These are phyloP conservation scores for Nicotiana tomentosiformis DNA, from an alignment of 257 asterid genomes.

Conservation along the genomic window DNA sequence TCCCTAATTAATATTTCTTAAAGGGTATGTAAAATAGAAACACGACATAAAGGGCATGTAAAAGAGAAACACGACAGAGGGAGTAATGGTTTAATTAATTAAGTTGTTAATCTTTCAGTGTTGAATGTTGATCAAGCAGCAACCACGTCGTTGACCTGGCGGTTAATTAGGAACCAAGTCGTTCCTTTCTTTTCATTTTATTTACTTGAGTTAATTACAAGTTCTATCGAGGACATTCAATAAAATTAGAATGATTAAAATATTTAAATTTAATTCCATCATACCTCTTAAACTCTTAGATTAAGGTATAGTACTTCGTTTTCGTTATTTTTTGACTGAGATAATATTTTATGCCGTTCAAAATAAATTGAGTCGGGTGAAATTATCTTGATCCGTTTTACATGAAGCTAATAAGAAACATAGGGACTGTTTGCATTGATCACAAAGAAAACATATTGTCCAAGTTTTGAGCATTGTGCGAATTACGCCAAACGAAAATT, in stretches of 20 bases:
- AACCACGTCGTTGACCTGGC: conserved; percentile 16
- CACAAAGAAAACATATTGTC: not conserved
- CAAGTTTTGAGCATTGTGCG: not conserved
- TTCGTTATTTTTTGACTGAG: no score
- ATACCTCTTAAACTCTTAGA: not conserved
- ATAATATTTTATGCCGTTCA: not conserved
- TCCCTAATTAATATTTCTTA: no score
- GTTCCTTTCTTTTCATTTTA: not conserved
- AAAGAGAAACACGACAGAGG: no score
- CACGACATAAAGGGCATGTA: no score
- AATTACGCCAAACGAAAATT: no score
- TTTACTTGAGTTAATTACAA: not conserved
- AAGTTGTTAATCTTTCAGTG: not conserved
- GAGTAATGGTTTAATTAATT: not conserved
- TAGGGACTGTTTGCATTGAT: not conserved
- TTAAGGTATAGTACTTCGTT: no score
- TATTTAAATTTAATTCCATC: not conserved
- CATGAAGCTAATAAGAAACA: not conserved
- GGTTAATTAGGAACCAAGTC: not conserved
- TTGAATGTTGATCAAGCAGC: conserved; percentile 2
- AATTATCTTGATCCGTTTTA: not conserved
- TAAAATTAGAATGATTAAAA: not conserved
- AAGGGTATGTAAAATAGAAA: no score
- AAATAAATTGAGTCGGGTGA: not conserved
- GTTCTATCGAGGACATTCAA: not conserved